Evolutionary conservation across 2,329 filamentous ascomycete genomes (phyloP), one percentile per base, ranked within the genome.

Genomic region (Ophiosphaerella narmari): DNA sequence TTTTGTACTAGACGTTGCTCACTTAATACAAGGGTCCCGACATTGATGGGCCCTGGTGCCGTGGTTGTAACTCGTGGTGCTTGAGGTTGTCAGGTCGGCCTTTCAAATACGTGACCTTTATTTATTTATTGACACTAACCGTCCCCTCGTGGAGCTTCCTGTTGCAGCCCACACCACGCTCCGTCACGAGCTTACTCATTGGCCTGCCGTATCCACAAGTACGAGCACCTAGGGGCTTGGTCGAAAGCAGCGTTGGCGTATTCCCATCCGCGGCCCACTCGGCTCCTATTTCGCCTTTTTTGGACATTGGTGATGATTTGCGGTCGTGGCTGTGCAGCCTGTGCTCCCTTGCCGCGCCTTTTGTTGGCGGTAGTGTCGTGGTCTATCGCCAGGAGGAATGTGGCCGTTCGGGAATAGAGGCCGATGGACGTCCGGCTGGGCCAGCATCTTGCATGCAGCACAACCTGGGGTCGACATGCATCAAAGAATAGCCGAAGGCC

Each of bases 231-330:
- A 26, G 12, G 24, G 26, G 53, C 43, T 60, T 52, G 59, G 52
- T 54, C 59, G 47, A 57, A 58, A 58, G 54, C 50, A 55, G 60
- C 48, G 31, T 43, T 36, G 32, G 57, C 49, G 26, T 29, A 4
- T 29, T 9, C 26, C 5, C 26, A 29, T 21, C 26, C 7, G 50
- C 52, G 41, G 44, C 52, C 48, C 55, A 50, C 36, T 42, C 57
- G 60, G 60, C 58, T 57, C 50, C 43, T 43, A 8, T 18, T 14
- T 36, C 41, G 44, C 47, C 48, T 49, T 39, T 51, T 52, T 44
- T 41, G 48, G 62, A 34, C 46, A 47, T 31, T 52, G 43, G 57
- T 62, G 59, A 60, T 61, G 62, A 12, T 43, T 39, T 37, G 37
- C 43, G 43, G 9, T 29, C 39, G 57, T 52, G 57, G 57, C 55